Conservation (phyloP, 2,329 filamentous ascomycete species). For the Fusarium lyarnte region DNA sequence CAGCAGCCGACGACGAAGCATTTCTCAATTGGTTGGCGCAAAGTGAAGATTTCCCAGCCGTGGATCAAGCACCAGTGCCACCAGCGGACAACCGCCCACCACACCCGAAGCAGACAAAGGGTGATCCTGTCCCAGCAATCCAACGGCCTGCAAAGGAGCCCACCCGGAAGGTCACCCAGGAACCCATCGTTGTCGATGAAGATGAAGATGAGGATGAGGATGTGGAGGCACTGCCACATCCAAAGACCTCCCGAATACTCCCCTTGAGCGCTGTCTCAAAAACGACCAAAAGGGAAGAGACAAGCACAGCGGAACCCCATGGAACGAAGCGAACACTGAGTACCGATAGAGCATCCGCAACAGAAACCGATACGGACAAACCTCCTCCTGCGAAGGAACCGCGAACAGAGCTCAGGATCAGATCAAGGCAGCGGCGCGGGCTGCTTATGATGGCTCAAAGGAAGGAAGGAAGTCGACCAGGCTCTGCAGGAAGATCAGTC, state of each 20-base stretch:
- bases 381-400: conserved; percentile 38
- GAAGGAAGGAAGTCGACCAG: conserved; percentile 6
- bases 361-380: not conserved
- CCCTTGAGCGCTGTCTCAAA: not conserved
- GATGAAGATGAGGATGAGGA: not conserved
- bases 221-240: not conserved
- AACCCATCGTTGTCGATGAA: not conserved
- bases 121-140: not conserved
- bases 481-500: not conserved
- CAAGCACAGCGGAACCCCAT: not conserved
- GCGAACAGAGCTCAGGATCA: conserved; percentile 59
- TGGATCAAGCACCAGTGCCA: not conserved
- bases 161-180: not conserved
- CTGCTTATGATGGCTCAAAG: conserved; percentile 57
- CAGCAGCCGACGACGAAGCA: conserved; percentile 7
- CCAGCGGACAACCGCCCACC: not conserved
- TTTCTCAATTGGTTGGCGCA: conserved; percentile 24
- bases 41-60: not conserved
- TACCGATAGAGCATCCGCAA: not conserved
- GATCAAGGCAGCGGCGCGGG: conserved; percentile 58
- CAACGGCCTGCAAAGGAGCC: not conserved
- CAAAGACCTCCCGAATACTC: not conserved
- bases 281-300: not conserved
- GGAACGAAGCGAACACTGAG: conserved; percentile 14
- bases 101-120: not conserved